A percentile compares a stretch with the other conserved stretches of the same genome.
Evolutionary conservation across 2,329 filamentous ascomycete genomes (phyloP).

Genomic region (Emericellopsis atlantica): DNA sequence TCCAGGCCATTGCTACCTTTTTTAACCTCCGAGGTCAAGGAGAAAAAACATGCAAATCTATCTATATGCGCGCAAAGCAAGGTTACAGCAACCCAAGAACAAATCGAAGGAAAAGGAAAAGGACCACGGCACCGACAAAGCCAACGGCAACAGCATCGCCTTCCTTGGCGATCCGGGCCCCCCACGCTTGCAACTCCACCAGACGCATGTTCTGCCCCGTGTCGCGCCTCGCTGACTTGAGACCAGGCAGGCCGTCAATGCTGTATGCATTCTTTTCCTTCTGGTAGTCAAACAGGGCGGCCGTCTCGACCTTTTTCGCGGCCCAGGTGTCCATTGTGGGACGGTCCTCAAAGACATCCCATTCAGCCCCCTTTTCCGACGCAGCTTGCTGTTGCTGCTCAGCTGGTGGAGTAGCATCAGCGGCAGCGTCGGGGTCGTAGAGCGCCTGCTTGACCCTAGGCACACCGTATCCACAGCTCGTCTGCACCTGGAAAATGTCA

Average conservation of each 20-base stretch:
- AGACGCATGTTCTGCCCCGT: slow-evolving; percentile 32
- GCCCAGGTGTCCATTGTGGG: slow-evolving; percentile 42
- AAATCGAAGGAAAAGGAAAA: neutral
- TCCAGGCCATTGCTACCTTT: too few relatives aligned
- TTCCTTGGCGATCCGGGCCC: slow-evolving; percentile 14
- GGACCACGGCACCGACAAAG: slow-evolving; percentile 6
- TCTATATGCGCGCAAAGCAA: too few relatives aligned
- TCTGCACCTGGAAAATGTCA: slow-evolving; percentile 52
- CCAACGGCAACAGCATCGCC: slow-evolving; percentile 17
- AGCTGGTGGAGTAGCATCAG: slow-evolving; percentile 8
- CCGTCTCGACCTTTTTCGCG: slow-evolving; percentile 31
- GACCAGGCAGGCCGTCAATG: slow-evolving; percentile 46
- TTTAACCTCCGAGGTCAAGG: too few relatives aligned
- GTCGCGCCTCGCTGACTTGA: slow-evolving; percentile 37
- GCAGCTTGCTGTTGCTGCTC: slow-evolving; percentile 11
- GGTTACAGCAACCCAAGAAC: too few relatives aligned
- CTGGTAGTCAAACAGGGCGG: slow-evolving; percentile 42
- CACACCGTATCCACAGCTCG: slow-evolving; percentile 53
- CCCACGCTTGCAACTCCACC: slow-evolving; percentile 20
- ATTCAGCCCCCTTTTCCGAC: slow-evolving; percentile 16
- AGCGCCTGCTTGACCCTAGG: slow-evolving; percentile 33
- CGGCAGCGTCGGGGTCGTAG: slow-evolving; percentile 13
- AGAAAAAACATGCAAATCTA: too few relatives aligned
- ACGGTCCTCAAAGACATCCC: slow-evolving; percentile 36
- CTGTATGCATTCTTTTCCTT: slow-evolving; percentile 38